Conservation (phyloP, 2,329 filamentous ascomycete species). For the Trichophyton rubrum region DNA sequence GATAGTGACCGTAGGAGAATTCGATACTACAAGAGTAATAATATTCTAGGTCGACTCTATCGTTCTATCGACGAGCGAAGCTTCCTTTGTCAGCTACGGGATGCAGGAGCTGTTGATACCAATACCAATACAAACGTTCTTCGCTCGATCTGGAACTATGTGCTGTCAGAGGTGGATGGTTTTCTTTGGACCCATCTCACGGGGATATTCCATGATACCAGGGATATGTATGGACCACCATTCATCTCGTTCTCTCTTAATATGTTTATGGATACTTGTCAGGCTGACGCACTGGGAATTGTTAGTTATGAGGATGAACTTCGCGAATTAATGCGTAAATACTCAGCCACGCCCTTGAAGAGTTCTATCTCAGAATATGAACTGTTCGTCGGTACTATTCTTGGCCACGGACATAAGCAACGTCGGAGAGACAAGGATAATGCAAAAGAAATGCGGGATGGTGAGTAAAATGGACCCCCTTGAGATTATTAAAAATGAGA, state of each 20-base stretch:
- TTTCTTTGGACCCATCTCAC: conserved; percentile 18
- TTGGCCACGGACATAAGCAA: conserved; percentile 17
- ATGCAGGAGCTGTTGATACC: conserved; percentile 14
- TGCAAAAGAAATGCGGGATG: conserved; percentile 17
- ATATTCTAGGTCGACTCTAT: conserved; percentile 58
- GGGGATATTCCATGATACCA: conserved; percentile 10
- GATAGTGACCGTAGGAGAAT: conserved; percentile 36
- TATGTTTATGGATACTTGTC: background rate
- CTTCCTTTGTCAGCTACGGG: conserved; percentile 46
- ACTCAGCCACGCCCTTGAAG: conserved; percentile 15
- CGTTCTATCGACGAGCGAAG: conserved; percentile 58
- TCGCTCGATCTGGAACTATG: conserved; percentile 16
- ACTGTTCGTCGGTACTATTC: conserved; percentile 13
- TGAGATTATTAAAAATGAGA: too few relatives aligned
- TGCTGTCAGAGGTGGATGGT: conserved; percentile 15
- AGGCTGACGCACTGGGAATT: background rate
- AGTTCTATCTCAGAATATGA: conserved; percentile 14
- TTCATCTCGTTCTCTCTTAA: background rate
- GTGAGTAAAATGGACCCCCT: conserved; percentile 6
- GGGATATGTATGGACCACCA: conserved; percentile 14
- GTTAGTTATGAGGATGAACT: conserved; percentile 14
- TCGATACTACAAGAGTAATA: conserved; percentile 54
- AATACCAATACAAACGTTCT: conserved; percentile 14
- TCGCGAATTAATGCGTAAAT: conserved; percentile 16
- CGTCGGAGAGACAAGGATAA: conserved; percentile 16